phyloP scores from a whole-genome alignment of 306 rosid species.

The Trifolium subterraneum region DNA sequence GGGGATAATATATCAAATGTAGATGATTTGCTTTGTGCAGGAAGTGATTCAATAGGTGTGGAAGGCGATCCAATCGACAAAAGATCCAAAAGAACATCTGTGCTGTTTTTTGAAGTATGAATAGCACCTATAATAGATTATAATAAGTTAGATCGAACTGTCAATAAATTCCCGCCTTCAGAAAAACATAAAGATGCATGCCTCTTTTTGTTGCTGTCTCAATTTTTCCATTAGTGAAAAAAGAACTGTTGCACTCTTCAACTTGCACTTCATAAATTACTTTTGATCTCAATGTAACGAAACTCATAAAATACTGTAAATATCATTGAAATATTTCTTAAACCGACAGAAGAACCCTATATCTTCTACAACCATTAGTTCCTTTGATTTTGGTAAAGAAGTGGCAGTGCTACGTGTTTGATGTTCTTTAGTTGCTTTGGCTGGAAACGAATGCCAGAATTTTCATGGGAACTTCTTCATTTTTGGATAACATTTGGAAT shows the following conservation, averaged over 20 bases:
- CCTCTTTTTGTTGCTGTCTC: background rate
- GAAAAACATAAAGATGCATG: background rate
- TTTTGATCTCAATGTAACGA: background rate
- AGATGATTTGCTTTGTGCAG: slow-evolving; percentile 60
- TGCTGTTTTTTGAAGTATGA: slow-evolving; percentile 65
- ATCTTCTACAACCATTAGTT: slow-evolving; percentile 26
- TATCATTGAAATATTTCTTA: slow-evolving; percentile 11
- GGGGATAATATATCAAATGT: slow-evolving; percentile 58
- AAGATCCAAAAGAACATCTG: slow-evolving; percentile 80
- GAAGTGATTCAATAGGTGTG: slow-evolving; percentile 58
- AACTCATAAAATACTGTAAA: slow-evolving; percentile 19
- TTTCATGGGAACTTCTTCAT: slow-evolving; percentile 16
- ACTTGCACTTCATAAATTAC: slow-evolving; percentile 11
- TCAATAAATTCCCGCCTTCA: slow-evolving; percentile 6
- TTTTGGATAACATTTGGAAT: slow-evolving; percentile 2
- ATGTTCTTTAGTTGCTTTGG: slow-evolving; percentile 8
- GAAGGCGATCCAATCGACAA: slow-evolving; percentile 71
- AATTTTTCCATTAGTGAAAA: slow-evolving; percentile 5
- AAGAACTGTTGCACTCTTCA: background rate
- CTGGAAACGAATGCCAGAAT: slow-evolving; percentile 22
- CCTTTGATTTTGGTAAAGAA: slow-evolving; percentile 3
- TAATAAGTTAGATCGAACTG: slow-evolving; percentile 22
- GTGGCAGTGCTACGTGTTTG: slow-evolving; percentile 7
- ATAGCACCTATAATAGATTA: slow-evolving; percentile 52
- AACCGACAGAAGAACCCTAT: slow-evolving; percentile 1